Base-by-base conservation (phyloP, 2,329 filamentous ascomycete genomes). In the Colletotrichum limetticola region DNA sequence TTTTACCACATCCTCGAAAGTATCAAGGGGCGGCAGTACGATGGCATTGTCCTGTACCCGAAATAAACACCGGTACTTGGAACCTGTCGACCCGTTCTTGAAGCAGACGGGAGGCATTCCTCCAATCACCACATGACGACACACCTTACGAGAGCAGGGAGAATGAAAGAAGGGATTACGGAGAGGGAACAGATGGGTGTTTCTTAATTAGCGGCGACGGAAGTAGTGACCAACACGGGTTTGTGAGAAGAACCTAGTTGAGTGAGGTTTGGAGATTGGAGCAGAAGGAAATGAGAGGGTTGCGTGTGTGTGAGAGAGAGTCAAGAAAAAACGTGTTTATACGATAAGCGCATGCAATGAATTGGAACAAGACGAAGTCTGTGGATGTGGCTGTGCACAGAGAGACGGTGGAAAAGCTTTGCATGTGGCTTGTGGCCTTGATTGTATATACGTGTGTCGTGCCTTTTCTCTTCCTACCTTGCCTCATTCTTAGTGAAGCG, bases 1-100 rank as follows among this genome's bases (percentile, higher is more conserved):
- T 99, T 99, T 84, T 90, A 97, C 83, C 91, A 97, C 76, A 99
- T 97, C 5, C 86, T 99, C 78, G 95, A 98, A 74, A 98, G 98
- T 80, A 98, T 99, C 79, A 90, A 91, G 75, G 93, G 93, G 74
- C 91, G 97, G 80, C 95, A 97, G 78, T 98, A 97, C 79, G 97
- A 98, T 80, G 97, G 96, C 1, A 91, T 99, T 53, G 91, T 98
- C 72, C 90, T 94, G 68, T 90, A 93, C 67, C 88, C 88, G 14
- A 89, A 75, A 73, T 75, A 52, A 72, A 14, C 26, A 26, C 12
- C n/a, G 49, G 16, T 11, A 22, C 11, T 22, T 11, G 19, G 26
- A 16, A 14, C 37, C 37, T 12, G 32, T 35, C 16, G 14, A 42
- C 16, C 16, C 5, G 37, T 19, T 19, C 5, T 14, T 42, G 6